Conservation (phyloP, 805 yeast species). For the Lipomyces kockii region DNA sequence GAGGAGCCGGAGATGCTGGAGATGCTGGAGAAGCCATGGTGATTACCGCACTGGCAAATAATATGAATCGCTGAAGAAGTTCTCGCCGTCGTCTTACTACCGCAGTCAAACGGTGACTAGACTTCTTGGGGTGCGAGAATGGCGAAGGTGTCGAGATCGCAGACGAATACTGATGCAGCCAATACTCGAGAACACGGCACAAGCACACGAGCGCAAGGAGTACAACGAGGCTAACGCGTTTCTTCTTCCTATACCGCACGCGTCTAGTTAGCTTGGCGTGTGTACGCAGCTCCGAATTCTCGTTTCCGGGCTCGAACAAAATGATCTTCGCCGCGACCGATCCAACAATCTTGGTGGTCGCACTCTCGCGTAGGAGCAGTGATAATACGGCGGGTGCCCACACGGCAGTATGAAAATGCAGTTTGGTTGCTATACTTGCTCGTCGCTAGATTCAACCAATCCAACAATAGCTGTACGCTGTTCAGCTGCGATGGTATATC, state of each 20-base stretch:
- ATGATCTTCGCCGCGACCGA: background rate
- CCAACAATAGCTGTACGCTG: background rate
- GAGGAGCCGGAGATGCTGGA: background rate
- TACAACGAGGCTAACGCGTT: background rate
- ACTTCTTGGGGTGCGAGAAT: background rate
- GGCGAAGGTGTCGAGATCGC: background rate
- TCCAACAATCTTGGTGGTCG: background rate
- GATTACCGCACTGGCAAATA: slow-evolving; percentile 3
- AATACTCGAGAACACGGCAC: slow-evolving; percentile 8
- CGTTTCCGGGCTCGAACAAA: background rate
- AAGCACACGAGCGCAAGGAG: slow-evolving; percentile 10
- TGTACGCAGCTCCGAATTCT: background rate
- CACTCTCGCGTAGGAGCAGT: background rate
- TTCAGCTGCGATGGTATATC: background rate
- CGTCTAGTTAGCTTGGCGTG: background rate
- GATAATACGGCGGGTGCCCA: background rate
- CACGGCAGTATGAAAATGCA: slow-evolving; percentile 1
- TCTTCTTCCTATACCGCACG: background rate
- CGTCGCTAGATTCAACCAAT: background rate
- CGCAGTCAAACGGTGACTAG: background rate
- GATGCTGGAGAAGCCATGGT: slow-evolving; percentile 3
- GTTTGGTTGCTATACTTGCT: slow-evolving; percentile 4
- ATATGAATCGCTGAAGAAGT: slow-evolving; percentile 3
- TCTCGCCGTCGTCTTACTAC: slow-evolving; percentile 9
- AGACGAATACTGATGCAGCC: slow-evolving; percentile 4